phyloP scores from a whole-genome alignment of 257 asterid species.

The Solanum pimpinellifolium region DNA sequence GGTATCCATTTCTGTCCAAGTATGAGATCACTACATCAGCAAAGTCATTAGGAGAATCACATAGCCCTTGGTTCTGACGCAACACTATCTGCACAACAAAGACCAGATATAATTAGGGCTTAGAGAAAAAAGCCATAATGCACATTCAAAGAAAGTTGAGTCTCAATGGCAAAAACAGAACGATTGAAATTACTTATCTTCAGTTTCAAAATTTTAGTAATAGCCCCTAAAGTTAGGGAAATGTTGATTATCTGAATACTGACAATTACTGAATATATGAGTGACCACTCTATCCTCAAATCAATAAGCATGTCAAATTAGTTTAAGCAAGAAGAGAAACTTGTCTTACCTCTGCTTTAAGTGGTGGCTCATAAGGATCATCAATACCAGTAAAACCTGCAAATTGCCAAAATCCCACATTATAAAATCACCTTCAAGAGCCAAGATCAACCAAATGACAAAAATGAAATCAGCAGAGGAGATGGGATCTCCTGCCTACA shows the following conservation, averaged over 20 bases:
- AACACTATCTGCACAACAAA: conserved; percentile 55
- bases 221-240: neutral
- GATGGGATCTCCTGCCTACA: neutral
- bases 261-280: neutral
- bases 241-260: neutral
- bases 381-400: conserved; percentile 96
- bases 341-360: conserved; percentile 62
- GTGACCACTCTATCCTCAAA: neutral
- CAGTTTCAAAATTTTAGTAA: neutral
- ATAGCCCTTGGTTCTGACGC: conserved; percentile 40
- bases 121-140: neutral
- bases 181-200: neutral
- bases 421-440: neutral
- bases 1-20: conserved; percentile 68
- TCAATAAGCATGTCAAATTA: neutral
- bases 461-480: neutral
- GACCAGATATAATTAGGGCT: neutral
- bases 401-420: neutral
- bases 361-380: conserved; percentile 92
- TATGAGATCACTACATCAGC: conserved; percentile 61
- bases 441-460: neutral
- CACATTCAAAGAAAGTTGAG: neutral
- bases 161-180: neutral
- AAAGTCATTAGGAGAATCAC: conserved; percentile 55
- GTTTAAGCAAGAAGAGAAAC: neutral